These are phyloP conservation scores for Aspergillus nanangensis DNA, from an alignment of 495 filamentous ascomycete species.

Conservation along the genomic window DNA sequence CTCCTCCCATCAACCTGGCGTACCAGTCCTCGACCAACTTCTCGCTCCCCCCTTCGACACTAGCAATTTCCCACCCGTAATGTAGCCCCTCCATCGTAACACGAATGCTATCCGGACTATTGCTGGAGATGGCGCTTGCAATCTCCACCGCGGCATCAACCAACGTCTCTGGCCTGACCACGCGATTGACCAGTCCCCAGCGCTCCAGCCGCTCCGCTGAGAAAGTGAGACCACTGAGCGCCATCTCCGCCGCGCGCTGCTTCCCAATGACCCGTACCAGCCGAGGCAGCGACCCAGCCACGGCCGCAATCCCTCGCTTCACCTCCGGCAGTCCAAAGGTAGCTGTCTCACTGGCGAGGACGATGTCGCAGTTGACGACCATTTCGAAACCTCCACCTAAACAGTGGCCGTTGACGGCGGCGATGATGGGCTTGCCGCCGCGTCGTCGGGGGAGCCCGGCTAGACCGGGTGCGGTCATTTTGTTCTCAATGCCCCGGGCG, in stretches of 20 bases:
- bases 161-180: conserved; percentile 42
- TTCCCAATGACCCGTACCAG: conserved; percentile 62
- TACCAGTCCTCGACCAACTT: conserved; percentile 56
- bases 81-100: conserved; percentile 62
- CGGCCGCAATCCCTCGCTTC: conserved; percentile 62
- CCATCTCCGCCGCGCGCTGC: conserved; percentile 69
- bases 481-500: conserved; percentile 29
- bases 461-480: conserved; percentile 46
- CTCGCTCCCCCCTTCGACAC: conserved; percentile 59
- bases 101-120: conserved; percentile 69
- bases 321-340: conserved; percentile 65
- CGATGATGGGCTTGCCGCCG: conserved; percentile 58
- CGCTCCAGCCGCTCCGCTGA: conserved; percentile 50
- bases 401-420: conserved; percentile 71
- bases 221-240: conserved; percentile 57
- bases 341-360: conserved; percentile 52
- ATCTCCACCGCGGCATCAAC: conserved; percentile 48
- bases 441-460: conserved; percentile 49
- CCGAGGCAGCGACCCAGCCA: conserved; percentile 68
- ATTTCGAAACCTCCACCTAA: conserved; percentile 75
- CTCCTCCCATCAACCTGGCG: conserved; percentile 53
- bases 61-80: conserved; percentile 61
- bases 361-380: conserved; percentile 64
- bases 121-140: conserved; percentile 17
- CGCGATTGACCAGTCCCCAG: conserved; percentile 63